Evolutionary conservation across 805 yeast species (phyloP), one percentile per base, ranked within the genome.

Genomic region (Starmera pachycereana): DNA sequence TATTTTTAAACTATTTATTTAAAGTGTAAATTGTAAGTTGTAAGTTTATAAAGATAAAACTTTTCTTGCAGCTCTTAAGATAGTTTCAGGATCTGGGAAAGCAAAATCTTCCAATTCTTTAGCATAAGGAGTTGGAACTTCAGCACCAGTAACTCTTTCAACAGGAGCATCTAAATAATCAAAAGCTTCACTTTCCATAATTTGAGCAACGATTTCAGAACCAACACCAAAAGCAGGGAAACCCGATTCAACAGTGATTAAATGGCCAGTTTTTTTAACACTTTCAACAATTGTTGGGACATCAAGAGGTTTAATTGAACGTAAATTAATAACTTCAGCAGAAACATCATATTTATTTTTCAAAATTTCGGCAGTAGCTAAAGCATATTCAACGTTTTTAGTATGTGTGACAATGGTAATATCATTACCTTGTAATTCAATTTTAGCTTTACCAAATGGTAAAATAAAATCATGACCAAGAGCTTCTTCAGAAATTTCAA

Each of bases 211-310:
- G 57, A 92, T 85, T 74, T 92, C 99, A 40, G 97, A 86, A 59
- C 99, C 98, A 51, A 92, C 95, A 71, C 98, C 97, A 60, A 86
- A 92, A 43, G 87, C 90, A 51, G 98, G 98, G 95, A 78, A 92
- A 46, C 95, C 96, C 37, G 96, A 83, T 72, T 92, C 99, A 44
- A 90, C 97, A 37, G 97, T 81, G 58, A 92, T 81, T 64, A 89
- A 77, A 62, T 94, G 95, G 72, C 87, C 85, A 55, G 99, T 92
- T 79, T 92, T 92, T 76, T 88, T 90, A 58, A 92, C 86, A 31
- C 95, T 78, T 57, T 76, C 78, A 56, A 89, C 68, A 50, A 92
- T 83, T 51, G 96, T 70, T 50, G 83, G 86, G 30, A 84, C 77
- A 60, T 92, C 99, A 65, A 92, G 71, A 45, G 99, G 99, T 73